phyloP scores from a whole-genome alignment of 257 asterid species.

The Thymus mandschuricus region DNA sequence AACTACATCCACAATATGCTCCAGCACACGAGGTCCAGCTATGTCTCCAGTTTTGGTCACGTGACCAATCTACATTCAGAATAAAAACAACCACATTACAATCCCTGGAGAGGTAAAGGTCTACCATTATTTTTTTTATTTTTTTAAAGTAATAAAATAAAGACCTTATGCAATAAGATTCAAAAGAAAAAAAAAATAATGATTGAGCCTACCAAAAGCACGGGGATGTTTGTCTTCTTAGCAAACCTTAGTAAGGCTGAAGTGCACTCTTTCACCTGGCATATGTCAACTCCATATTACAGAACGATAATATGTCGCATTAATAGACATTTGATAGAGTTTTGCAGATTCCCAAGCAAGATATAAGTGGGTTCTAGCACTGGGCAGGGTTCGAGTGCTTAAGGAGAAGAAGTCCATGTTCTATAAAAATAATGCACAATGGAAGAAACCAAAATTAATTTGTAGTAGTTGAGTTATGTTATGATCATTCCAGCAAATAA shows the following conservation, averaged over 20 bases:
- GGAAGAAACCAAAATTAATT: constrained; percentile 16
- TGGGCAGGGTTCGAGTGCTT: constrained; percentile 9
- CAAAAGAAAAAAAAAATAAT: neutral
- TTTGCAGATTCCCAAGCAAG: constrained; percentile 16
- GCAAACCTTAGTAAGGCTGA: constrained; percentile 89
- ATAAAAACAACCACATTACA: constrained; percentile 22
- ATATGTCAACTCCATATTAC: constrained; percentile 21
- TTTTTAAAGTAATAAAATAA: too few species aligned
- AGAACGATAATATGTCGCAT: neutral
- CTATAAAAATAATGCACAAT: constrained; percentile 25
- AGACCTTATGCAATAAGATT: neutral
- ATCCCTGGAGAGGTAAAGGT: constrained; percentile 12
- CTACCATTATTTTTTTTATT: too few species aligned
- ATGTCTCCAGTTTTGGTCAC: constrained; percentile 93
- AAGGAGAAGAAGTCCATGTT: constrained; percentile 11
- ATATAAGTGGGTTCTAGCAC: constrained; percentile 18
- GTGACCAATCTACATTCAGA: constrained; percentile 77
- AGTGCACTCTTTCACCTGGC: constrained; percentile 95
- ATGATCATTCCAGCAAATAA: constrained; percentile 14
- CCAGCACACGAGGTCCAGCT: constrained; percentile 96
- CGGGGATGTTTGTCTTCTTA: constrained; percentile 80
- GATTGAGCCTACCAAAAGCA: constrained; percentile 71
- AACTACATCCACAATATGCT: constrained; percentile 97
- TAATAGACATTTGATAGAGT: constrained; percentile 10
- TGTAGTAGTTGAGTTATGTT: constrained; percentile 9